Conservation (phyloP, 2,329 filamentous ascomycete species). For the Trichoderma lentiforme region DNA sequence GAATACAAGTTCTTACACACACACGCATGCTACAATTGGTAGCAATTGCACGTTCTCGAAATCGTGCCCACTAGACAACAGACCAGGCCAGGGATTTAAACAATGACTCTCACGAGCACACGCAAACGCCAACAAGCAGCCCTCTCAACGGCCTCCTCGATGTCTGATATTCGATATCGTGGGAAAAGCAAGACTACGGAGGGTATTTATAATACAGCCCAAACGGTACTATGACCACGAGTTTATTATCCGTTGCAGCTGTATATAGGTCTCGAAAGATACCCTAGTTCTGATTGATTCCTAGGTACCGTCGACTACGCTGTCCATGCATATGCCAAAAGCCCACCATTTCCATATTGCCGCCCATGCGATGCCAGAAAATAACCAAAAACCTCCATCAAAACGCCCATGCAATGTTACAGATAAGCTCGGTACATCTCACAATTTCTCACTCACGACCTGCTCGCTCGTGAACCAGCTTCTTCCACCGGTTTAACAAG, state of each 20-base stretch:
- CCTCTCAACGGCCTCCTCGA: background rate
- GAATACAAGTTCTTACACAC: no score
- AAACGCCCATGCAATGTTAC: conserved; percentile 3
- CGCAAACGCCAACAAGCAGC: no score
- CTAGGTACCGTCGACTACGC: background rate
- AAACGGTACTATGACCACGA: background rate
- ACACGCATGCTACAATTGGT: no score
- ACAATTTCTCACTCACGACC: background rate
- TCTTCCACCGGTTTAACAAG: conserved; percentile 19
- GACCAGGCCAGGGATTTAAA: no score
- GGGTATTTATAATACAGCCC: background rate
- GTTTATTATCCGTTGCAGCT: no score
- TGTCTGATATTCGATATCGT: background rate
- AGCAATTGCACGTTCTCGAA: no score
- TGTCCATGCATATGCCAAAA: background rate
- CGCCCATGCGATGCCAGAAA: background rate
- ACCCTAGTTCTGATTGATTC: background rate
- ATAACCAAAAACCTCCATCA: background rate
- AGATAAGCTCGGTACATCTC: background rate
- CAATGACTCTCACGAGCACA: no score
- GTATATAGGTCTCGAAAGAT: background rate
- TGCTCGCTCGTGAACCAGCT: background rate
- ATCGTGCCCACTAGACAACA: no score
- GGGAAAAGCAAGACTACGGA: no score
- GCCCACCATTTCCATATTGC: background rate